These are phyloP conservation scores for Microdochium paspali DNA, from an alignment of 2,329 filamentous ascomycete species.

Conservation along the genomic window DNA sequence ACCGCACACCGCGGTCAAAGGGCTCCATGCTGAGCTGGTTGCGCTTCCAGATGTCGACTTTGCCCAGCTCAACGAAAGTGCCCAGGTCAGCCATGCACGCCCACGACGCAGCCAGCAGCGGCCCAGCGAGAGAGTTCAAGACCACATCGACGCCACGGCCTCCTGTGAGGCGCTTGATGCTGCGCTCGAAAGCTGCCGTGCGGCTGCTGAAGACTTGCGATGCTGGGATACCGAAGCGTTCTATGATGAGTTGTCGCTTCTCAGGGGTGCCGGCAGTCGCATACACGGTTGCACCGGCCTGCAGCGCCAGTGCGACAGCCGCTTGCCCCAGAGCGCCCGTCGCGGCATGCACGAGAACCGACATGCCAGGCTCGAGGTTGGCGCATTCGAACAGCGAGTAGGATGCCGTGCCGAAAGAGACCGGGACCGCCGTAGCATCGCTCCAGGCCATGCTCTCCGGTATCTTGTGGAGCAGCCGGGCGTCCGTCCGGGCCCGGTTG, in stretches of 20 bases:
- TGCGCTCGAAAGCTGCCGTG: conserved; percentile 18
- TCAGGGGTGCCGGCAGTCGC: conserved; percentile 20
- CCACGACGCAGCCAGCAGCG: conserved; percentile 20
- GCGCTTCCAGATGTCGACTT: conserved; percentile 22
- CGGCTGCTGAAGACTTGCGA: conserved; percentile 22
- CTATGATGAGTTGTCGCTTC: conserved; percentile 20
- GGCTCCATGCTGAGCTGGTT: conserved; percentile 25
- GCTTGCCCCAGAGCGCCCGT: conserved; percentile 11
- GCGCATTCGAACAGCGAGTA: conserved; percentile 11
- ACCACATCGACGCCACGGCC: conserved; percentile 23
- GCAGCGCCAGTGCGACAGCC: conserved; percentile 8
- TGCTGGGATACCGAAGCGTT: conserved; percentile 17
- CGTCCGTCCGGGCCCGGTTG: too few species aligned
- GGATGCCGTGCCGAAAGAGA: conserved; percentile 16
- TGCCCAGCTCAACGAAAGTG: conserved; percentile 26
- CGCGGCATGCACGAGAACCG: conserved; percentile 12
- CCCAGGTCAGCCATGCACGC: conserved; percentile 24
- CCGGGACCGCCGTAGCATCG: conserved; percentile 15
- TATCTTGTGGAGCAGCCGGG: too few species aligned
- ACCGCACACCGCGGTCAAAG: conserved; percentile 20
- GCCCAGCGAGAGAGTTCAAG: conserved; percentile 21
- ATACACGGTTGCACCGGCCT: conserved; percentile 15
- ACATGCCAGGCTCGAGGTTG: conserved; percentile 11
- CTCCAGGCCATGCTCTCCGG: conserved; percentile 7
- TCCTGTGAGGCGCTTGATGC: conserved; percentile 16